phyloP scores from a whole-genome alignment of 345 rosid genomes.

The Iberis pinnata region DNA sequence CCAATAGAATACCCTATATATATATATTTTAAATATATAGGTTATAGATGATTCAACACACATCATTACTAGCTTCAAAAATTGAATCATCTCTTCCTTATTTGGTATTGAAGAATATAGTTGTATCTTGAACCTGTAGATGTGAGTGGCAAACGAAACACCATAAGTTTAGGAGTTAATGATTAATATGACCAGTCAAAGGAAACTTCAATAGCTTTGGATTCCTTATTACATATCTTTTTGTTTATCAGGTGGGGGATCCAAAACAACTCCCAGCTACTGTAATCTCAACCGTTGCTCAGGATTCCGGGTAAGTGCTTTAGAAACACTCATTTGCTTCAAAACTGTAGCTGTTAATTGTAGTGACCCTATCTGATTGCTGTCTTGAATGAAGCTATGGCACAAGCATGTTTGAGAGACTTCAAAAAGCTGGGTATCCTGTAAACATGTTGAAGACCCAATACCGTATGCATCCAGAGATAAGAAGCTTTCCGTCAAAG shows the following conservation, averaged over 20 bases:
- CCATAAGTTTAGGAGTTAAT: constrained; percentile 6
- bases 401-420: constrained; percentile 89
- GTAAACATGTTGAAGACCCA: constrained; percentile 88
- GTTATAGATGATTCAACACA: not conserved
- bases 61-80: not conserved
- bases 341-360: not conserved
- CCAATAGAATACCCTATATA: not conserved
- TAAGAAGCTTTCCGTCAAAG: constrained; percentile 82
- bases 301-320: constrained; percentile 56
- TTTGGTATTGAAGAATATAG: not conserved
- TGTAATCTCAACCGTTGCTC: constrained; percentile 79
- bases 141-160: not conserved
- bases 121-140: constrained; percentile 7
- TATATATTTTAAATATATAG: not conserved
- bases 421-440: constrained; percentile 94
- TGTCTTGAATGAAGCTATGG: constrained; percentile 54
- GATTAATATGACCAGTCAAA: not conserved
- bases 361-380: not conserved
- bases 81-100: not conserved
- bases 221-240: constrained; percentile 10
- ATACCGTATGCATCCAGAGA: constrained; percentile 98
- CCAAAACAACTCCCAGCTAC: constrained; percentile 97
- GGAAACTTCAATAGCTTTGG: not conserved
- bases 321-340: not conserved
- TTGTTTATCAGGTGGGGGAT: constrained; percentile 69